Conservation (phyloP, 192 early-diverging fungal genomes). For the Backusella tuberculispora region DNA sequence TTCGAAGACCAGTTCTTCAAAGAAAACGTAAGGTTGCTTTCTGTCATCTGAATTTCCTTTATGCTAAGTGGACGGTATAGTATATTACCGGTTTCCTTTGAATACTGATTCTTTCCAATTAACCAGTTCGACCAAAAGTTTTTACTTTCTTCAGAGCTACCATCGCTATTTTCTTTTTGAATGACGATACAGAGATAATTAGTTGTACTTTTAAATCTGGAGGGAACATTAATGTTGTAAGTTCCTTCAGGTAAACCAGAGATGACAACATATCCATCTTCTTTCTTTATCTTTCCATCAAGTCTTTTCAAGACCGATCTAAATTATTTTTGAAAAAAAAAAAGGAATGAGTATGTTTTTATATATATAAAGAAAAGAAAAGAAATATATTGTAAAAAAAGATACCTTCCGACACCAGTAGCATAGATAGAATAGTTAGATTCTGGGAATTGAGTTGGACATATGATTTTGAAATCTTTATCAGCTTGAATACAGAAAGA, state of each 20-base stretch:
- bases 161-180: constrained; percentile 3
- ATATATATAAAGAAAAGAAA: no score
- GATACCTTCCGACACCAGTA: neutral
- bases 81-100: neutral
- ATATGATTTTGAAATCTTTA: constrained; percentile 28
- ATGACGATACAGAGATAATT: neutral
- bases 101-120: constrained; percentile 8
- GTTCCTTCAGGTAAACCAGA: constrained; percentile 18
- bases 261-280: constrained; percentile 2
- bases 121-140: constrained; percentile 18
- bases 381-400: neutral
- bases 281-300: neutral
- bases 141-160: neutral
- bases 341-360: neutral
- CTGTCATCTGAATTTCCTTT: constrained; percentile 8
- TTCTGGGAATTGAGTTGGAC: neutral
- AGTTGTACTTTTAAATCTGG: neutral
- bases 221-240: constrained; percentile 1
- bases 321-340: neutral
- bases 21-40: neutral
- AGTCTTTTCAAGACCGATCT: neutral
- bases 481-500: constrained; percentile 27
- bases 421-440: constrained; percentile 22
- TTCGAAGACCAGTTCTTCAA: neutral
- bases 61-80: neutral